phyloP scores from a whole-genome alignment of 257 asterid genomes.

The Fraxinus anomala region DNA sequence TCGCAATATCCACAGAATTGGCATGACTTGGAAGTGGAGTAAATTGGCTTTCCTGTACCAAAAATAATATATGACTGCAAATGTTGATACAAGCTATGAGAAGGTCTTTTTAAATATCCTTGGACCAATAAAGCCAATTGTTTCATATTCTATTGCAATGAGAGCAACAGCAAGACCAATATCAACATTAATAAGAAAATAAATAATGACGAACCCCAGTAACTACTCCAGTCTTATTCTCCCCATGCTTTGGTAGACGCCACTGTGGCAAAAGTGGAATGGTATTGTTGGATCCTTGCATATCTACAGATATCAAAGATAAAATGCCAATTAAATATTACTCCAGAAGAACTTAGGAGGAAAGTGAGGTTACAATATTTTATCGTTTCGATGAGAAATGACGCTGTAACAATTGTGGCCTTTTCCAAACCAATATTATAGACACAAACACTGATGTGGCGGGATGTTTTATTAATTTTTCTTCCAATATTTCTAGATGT shows the following conservation, averaged over 20 bases:
- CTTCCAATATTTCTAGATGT: neutral
- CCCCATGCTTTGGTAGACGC: conserved; percentile 88
- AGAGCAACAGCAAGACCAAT: conserved; percentile 1
- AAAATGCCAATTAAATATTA: conserved; percentile 1
- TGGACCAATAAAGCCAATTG: conserved; percentile 1
- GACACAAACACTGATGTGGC: neutral
- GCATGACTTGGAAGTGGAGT: conserved; percentile 41
- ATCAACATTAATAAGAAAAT: conserved; percentile 14
- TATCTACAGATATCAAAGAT: conserved; percentile 48
- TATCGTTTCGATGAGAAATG: neutral
- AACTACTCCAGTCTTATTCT: conserved; percentile 61
- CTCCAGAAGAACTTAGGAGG: neutral
- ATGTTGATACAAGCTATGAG: neutral
- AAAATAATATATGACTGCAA: neutral
- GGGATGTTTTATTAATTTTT: neutral
- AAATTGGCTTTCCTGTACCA: conserved; percentile 63
- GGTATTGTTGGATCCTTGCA: conserved; percentile 63
- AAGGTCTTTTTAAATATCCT: neutral
- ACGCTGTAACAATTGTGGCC: neutral
- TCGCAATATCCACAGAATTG: conserved; percentile 46
- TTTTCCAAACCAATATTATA: neutral
- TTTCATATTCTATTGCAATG: neutral
- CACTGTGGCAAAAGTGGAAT: conserved; percentile 98
- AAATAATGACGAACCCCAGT: conserved; percentile 60
- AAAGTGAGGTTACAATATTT: neutral